Evolutionary conservation across 2,329 filamentous ascomycete genomes (phyloP), one percentile per base, ranked within the genome.

Genomic region (Colletotrichum sp.): DNA sequence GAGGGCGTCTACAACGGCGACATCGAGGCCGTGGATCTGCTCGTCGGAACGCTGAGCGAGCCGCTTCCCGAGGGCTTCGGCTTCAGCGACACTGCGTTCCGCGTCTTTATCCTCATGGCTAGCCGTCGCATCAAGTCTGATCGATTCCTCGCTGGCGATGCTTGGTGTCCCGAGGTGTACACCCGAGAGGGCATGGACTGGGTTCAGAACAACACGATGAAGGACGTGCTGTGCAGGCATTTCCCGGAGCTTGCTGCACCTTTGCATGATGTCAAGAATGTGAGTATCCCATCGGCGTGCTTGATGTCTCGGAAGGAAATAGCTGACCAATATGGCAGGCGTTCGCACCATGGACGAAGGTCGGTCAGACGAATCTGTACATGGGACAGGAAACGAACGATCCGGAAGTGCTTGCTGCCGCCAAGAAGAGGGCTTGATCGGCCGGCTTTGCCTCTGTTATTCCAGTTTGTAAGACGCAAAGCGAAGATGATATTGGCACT

Each of bases 81-180:
- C 0, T 88, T 88, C 78, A 86, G 84, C 75, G 87, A 88, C 68
- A 88, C 87, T 3, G 86, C 87, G 3, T 88, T 88, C 77, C 44
- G n/a, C 0, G 44, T 22, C 5, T 52, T 52, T 3, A 52, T 52
- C 11, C n/a, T 52, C 7, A 52, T 52, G 44, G 44, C 44, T 8
- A 52, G 44, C n/a, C n/a, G 44, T 3, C 19, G 44, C 44, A 52
- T 52, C n/a, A 52, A 52, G 11, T 52, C 44, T 22, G 44, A 52
- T 52, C 44, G 44, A 7, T 52, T 52, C 11, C 87, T 88, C 32
- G 86, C 86, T 0, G 82, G 82, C 0, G 79, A 83, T 27, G 67
- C 30, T 2, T 87, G 84, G 84, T 84, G 86, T 57, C 80, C 80
- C 27, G 81, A 83, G 55, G 85, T 82, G 15, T 87, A 88, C 76